Base-by-base conservation (phyloP, 208 protist species). In the Acanthamoeba castellanii region DNA sequence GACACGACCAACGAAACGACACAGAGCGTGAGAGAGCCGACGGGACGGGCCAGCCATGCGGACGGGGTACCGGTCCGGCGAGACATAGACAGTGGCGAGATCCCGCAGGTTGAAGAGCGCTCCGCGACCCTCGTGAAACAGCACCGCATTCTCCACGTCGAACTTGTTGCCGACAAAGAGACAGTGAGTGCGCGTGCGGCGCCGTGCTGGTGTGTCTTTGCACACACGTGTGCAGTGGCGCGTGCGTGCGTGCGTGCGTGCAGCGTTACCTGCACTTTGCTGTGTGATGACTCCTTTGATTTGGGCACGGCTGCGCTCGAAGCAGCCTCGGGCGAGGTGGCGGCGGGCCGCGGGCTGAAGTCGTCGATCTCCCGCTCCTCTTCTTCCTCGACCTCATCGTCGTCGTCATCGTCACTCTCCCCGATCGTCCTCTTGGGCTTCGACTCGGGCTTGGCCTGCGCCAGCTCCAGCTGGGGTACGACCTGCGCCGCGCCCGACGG, bases 71-170 rank as follows among this genome's bases (percentile, higher is more conserved):
- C 64, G 37, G 5, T 92, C 37, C 13, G 27, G 16, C 34, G 57
- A 74, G 20, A 55, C 47, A 22, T 74, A 34, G 85, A 72, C 85
- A 2, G 32, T 42, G 52, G 85, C 11, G 13, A 92, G 47, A 27
- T 92, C 85, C 5, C 85, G 52, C 11, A 92, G 47, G 59, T 92
- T 92, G 85, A 45, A 92, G 13, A 92, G 85, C 34, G 47, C 59
- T 2, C 37, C 57, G 14, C 47, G 50, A 22, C 55, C 55, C 34
- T 92, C 11, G 27, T 72, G 57, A 3, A 74, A 7, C 52, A 92
- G 34, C 50, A 64, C 27, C 30, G 55, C 85, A 9, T 30, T 5
- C 42, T 92, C 55, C 27, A 76, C 50, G 20, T 92, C 85, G 14
- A 92, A 88, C 30, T 76, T 11, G 9, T 57, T 57, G 7, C 52